phyloP scores from a whole-genome alignment of 2,329 filamentous ascomycete species.

The Lomentospora prolificans region DNA sequence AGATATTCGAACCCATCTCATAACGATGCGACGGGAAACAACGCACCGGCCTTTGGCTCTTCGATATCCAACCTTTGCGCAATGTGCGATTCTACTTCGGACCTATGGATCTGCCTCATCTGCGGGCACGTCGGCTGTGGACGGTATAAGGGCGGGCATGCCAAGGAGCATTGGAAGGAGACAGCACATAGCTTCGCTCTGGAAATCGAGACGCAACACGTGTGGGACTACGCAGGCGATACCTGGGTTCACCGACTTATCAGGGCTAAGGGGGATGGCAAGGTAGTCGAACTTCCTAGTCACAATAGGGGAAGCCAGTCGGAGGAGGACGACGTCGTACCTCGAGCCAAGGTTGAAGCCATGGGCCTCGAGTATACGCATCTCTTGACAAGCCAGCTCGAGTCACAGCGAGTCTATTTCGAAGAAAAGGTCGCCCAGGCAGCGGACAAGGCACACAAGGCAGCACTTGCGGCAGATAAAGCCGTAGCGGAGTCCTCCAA shows the following conservation, averaged over 20 bases:
- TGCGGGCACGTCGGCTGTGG: constrained; percentile 91
- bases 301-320: constrained; percentile 13
- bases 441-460: constrained; percentile 76
- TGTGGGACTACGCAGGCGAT: constrained; percentile 96
- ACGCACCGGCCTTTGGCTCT: constrained; percentile 44
- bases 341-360: constrained; percentile 57
- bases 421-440: constrained; percentile 85
- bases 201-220: constrained; percentile 85
- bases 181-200: constrained; percentile 87
- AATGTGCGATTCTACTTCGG: constrained; percentile 68
- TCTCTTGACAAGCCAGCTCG: constrained; percentile 82
- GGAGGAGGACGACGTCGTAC: constrained; percentile 57
- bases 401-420: constrained; percentile 87
- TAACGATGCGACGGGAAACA: constrained; percentile 25
- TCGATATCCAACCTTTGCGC: constrained; percentile 62
- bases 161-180: constrained; percentile 86
- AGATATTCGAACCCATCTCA: constrained; percentile 62
- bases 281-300: constrained; percentile 79
- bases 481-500: constrained; percentile 41
- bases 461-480: constrained; percentile 55
- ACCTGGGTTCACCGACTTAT: constrained; percentile 94
- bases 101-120: constrained; percentile 92
- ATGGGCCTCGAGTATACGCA: constrained; percentile 94
- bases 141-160: constrained; percentile 86
- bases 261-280: constrained; percentile 84